A percentile compares a stretch with the other conserved stretches of the same genome.
Conservation (phyloP, 2,329 filamentous ascomycete genomes). For the Fusarium pininemorale region DNA sequence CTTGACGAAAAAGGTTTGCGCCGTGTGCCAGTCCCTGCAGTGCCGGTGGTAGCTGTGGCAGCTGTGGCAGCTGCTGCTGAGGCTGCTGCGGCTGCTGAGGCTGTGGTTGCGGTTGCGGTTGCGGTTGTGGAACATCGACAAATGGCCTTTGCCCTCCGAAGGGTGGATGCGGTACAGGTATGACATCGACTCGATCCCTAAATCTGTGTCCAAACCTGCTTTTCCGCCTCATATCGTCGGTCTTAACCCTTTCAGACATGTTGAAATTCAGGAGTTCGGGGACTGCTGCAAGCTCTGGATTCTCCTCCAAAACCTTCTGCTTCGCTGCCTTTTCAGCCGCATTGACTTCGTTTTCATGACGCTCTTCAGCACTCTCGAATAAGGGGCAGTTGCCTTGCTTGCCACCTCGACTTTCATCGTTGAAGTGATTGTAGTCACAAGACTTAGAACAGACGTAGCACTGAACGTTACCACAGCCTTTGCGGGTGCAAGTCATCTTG, state of each 20-base stretch:
- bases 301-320: conserved; percentile 62
- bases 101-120: not conserved
- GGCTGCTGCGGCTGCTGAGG: not conserved
- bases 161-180: not conserved
- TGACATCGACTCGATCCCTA: not conserved
- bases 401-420: conserved; percentile 59
- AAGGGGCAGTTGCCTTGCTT: conserved; percentile 69
- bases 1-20: not conserved
- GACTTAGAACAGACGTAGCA: conserved; percentile 79
- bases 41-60: not conserved
- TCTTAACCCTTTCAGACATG: conserved; percentile 62
- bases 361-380: conserved; percentile 68
- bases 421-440: conserved; percentile 76
- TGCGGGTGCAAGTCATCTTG: conserved; percentile 77
- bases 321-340: conserved; percentile 68
- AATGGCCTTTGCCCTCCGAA: not conserved
- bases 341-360: conserved; percentile 71
- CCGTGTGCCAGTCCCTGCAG: not conserved
- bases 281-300: conserved; percentile 63
- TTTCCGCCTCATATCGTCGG: conserved; percentile 51
- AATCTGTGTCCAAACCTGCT: not conserved
- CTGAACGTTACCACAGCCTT: conserved; percentile 60
- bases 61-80: not conserved
- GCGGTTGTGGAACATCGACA: not conserved
- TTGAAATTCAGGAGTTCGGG: conserved; percentile 66